phyloP scores from a whole-genome alignment of 805 yeast species.

The Candida endomychidarum region DNA sequence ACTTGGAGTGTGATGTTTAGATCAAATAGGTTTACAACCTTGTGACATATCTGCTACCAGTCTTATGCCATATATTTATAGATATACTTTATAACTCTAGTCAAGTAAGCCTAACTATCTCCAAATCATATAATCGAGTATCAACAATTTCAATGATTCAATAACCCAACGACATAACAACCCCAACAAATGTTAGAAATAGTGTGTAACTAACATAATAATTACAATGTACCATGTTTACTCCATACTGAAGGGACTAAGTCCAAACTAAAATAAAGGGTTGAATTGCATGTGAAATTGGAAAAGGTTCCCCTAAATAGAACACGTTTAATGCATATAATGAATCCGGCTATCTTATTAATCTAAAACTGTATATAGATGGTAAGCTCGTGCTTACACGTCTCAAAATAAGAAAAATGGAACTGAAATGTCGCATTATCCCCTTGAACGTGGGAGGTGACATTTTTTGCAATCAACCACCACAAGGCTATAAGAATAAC shows the following conservation, averaged over 20 bases:
- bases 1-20: slow-evolving; percentile 1
- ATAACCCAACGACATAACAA: background rate
- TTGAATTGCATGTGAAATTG: slow-evolving; percentile 2
- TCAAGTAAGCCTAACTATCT: no score
- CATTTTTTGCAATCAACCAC: slow-evolving; percentile 7
- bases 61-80: no score
- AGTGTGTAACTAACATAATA: background rate
- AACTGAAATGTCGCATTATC: slow-evolving; percentile 4
- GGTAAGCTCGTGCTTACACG: slow-evolving; percentile 1
- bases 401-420: slow-evolving; percentile 4
- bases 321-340: slow-evolving; percentile 3
- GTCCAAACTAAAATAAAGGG: background rate
- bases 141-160: no score
- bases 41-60: slow-evolving; percentile 1
- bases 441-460: slow-evolving; percentile 5
- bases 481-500: slow-evolving; percentile 2
- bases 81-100: background rate
- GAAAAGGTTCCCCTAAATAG: background rate
- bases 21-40: background rate
- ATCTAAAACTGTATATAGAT: slow-evolving; percentile 3
- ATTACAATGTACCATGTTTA: background rate
- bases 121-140: no score
- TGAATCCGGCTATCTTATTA: background rate
- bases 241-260: background rate
- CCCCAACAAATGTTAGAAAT: no score